A percentile compares a stretch with the other conserved stretches of the same genome.
Conservation (phyloP, 1,284 basidiomycete genomes). For the Melanopsichium pennsylvanicum region DNA sequence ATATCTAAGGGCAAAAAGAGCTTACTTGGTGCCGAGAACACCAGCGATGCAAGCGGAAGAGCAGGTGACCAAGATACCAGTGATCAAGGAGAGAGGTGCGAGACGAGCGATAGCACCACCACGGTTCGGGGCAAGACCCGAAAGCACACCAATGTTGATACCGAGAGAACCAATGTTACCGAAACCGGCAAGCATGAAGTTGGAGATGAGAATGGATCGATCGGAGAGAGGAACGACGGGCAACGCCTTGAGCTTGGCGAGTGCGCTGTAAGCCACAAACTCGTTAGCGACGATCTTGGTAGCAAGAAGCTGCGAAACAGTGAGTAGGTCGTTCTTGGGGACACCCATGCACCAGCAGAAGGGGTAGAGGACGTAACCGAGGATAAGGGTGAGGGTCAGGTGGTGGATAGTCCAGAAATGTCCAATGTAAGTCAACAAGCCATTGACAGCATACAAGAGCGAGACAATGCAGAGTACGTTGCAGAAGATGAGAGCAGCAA, state of each 20-base stretch:
- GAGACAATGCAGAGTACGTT: constrained; percentile 77
- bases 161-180: constrained; percentile 80
- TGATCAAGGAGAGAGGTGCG: constrained; percentile 73
- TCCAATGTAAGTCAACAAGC: constrained; percentile 86
- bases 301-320: constrained; percentile 73
- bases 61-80: constrained; percentile 66
- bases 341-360: constrained; percentile 73
- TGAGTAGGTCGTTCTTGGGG: constrained; percentile 64
- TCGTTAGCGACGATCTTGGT: constrained; percentile 83
- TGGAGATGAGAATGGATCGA: constrained; percentile 77
- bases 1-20: neutral
- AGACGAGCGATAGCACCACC: constrained; percentile 76
- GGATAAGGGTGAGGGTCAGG: constrained; percentile 82
- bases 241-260: constrained; percentile 41
- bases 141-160: constrained; percentile 88
- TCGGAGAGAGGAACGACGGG: constrained; percentile 72
- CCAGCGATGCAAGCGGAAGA: constrained; percentile 67
- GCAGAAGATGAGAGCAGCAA: constrained; percentile 85
- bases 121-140: constrained; percentile 81
- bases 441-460: constrained; percentile 82
- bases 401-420: constrained; percentile 80
- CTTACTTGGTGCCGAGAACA: constrained; percentile 55
- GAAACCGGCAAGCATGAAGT: constrained; percentile 87
- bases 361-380: constrained; percentile 85
- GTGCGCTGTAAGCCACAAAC: constrained; percentile 77